Conservation (phyloP, 306 rosid species). For the Vigna hirtella region DNA sequence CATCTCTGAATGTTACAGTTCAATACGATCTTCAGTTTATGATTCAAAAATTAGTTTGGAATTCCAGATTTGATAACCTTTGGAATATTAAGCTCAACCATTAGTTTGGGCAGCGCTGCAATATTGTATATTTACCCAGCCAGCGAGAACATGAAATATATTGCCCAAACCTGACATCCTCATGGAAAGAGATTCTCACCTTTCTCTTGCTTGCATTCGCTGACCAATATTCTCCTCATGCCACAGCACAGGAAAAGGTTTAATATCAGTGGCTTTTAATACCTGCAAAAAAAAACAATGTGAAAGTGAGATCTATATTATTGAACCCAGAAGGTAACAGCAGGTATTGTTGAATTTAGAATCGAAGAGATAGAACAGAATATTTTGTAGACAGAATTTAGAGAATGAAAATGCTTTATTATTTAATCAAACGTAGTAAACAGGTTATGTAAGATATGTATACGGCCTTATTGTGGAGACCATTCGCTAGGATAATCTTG, state of each 20-base stretch:
- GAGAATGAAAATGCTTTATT: neutral
- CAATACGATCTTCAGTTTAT: neutral
- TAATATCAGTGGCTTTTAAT: conserved; percentile 61
- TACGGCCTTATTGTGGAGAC: neutral
- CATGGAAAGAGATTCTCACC: conserved; percentile 51
- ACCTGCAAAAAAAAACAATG: conserved; percentile 52
- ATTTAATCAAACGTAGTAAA: neutral
- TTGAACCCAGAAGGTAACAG: conserved; percentile 4
- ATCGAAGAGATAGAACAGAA: neutral
- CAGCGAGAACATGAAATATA: conserved; percentile 10
- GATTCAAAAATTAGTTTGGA: conserved; percentile 1
- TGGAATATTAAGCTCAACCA: neutral
- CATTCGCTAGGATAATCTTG: neutral
- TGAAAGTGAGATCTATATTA: neutral
- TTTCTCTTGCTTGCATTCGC: conserved; percentile 67
- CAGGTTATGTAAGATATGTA: neutral
- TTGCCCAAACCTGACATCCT: conserved; percentile 8
- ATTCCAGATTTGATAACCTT: neutral
- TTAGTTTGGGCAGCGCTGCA: neutral
- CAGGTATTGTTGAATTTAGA: neutral
- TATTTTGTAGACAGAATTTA: neutral
- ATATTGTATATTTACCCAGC: conserved; percentile 1
- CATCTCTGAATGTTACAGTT: neutral
- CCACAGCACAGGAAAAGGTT: conserved; percentile 77
- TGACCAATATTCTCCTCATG: conserved; percentile 72